Evolutionary conservation across 2,329 filamentous ascomycete species (phyloP), one percentile per base, ranked within the genome.

Genomic region (Orbilia javanica): DNA sequence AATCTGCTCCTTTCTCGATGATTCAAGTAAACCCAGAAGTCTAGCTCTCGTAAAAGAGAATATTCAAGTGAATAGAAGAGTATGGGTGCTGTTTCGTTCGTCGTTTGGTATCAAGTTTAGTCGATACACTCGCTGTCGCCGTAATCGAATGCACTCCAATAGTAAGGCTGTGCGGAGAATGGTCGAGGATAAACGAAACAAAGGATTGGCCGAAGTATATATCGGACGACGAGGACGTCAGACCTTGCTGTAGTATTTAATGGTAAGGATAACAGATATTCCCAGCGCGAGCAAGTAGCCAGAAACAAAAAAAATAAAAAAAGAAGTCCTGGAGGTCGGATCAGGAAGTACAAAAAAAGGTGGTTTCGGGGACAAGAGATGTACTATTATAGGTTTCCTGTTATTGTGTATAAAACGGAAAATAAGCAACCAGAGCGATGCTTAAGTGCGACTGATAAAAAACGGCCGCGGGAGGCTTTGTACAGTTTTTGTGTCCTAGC

Each of bases 391-490:
- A 78, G 62, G 67, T 62, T 78, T 78, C 55, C 67, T 72, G 31
- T 67, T 74, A 67, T 74, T 67, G 62, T 68, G 68, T 72, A 71
- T 77, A 78, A 68, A 46, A 62, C 53, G 62, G 74, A 78, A 63
- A 78, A 78, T 78, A 78, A 78, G 74, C 74, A 78, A 78, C 62
- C 74, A 77, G 72, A 78, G 74, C 74, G 74, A 78, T 78, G 67
- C 67, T 78, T 78, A 78, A 71, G 46, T 78, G 74, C 74, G 73
- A 78, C 62, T 78, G 74, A 78, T 78, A 72, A 78, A 75, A 76
- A 78, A 78, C 74, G 67, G 67, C 67, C 74, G 74, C 74, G 74
- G 74, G 67, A 72, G 67, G 67, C 74, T 78, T 78, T 72, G 74
- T 78, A 62, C 67, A 67, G 67, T 78, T 72, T 72, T 78, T 78